Percentiles rank a stretch among this genome's conserved stretches.
Evolutionary conservation across 2,329 filamentous ascomycete genomes (phyloP).

Genomic region (Sarocladium brachiariae): DNA sequence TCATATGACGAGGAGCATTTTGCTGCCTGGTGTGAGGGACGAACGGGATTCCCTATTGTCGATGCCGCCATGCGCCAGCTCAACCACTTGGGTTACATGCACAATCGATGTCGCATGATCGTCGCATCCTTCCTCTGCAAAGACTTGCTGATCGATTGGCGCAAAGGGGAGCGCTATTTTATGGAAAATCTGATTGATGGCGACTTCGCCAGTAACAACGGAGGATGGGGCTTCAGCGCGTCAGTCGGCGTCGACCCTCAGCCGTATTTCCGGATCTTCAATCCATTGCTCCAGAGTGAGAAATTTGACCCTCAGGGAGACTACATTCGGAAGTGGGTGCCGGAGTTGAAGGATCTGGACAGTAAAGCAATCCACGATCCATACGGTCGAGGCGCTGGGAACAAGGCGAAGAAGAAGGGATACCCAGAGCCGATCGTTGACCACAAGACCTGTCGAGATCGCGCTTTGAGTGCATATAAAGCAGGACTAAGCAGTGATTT

Average conservation of each 20-base stretch:
- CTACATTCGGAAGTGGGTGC: slow-evolving; percentile 79
- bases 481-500: slow-evolving; percentile 27
- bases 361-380: slow-evolving; percentile 75
- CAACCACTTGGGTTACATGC: slow-evolving; percentile 64
- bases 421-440: slow-evolving; percentile 73
- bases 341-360: slow-evolving; percentile 58
- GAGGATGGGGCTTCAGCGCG: slow-evolving; percentile 51
- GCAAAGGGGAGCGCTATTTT: slow-evolving; percentile 73
- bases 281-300: slow-evolving; percentile 76
- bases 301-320: slow-evolving; percentile 74
- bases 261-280: slow-evolving; percentile 88
- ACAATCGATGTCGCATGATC: slow-evolving; percentile 81
- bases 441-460: slow-evolving; percentile 62
- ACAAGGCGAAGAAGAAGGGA: slow-evolving; percentile 54
- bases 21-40: slow-evolving; percentile 64
- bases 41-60: slow-evolving; percentile 75
- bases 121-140: slow-evolving; percentile 75
- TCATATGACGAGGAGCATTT: slow-evolving; percentile 67
- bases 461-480: slow-evolving; percentile 66
- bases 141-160: slow-evolving; percentile 76
- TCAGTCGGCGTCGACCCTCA: slow-evolving; percentile 75
- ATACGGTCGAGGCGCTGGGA: slow-evolving; percentile 57
- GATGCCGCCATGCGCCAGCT: slow-evolving; percentile 83
- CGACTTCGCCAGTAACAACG: slow-evolving; percentile 73
- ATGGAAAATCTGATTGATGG: slow-evolving; percentile 76